Conservation (phyloP, 495 filamentous ascomycete genomes). For the Trichoderma erinaceum region DNA sequence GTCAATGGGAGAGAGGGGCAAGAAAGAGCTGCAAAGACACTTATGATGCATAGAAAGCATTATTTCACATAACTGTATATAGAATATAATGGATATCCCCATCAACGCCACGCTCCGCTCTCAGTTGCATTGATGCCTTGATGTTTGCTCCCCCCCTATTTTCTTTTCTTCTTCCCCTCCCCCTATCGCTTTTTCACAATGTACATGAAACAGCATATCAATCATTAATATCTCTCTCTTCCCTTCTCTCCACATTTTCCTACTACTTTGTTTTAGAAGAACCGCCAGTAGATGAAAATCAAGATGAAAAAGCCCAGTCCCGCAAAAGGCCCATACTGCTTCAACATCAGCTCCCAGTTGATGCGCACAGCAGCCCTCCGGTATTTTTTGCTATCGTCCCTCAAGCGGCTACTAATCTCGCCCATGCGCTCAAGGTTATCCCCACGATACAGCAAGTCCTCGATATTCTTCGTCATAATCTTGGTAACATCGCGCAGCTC, state of each 20-base stretch:
- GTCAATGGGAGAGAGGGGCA: neutral
- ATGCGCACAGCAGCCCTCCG: slow-evolving; percentile 86
- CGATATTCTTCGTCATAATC: slow-evolving; percentile 99
- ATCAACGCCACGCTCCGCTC: slow-evolving; percentile 14
- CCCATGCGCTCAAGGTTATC: slow-evolving; percentile 97
- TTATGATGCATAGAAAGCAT: neutral
- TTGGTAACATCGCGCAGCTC: slow-evolving; percentile 96
- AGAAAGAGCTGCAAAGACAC: neutral
- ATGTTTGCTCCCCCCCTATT: neutral
- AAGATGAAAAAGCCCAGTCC: slow-evolving; percentile 72
- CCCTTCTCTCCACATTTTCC: neutral
- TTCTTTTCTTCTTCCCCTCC: neutral
- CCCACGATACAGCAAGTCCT: slow-evolving; percentile 91
- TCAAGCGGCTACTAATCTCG: slow-evolving; percentile 76
- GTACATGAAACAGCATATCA: too few species aligned
- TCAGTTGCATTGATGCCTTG: neutral
- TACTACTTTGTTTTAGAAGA: slow-evolving; percentile 55
- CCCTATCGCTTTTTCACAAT: neutral
- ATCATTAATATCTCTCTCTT: neutral
- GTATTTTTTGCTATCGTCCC: slow-evolving; percentile 94
- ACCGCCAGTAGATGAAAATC: slow-evolving; percentile 84
- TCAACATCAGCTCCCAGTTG: slow-evolving; percentile 94
- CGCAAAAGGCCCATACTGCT: slow-evolving; percentile 92
- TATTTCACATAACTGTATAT: slow-evolving; percentile 22
- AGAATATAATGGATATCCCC: slow-evolving; percentile 14